Conservation (phyloP, 2,329 filamentous ascomycete genomes). For the Colletotrichum theobromicola region DNA sequence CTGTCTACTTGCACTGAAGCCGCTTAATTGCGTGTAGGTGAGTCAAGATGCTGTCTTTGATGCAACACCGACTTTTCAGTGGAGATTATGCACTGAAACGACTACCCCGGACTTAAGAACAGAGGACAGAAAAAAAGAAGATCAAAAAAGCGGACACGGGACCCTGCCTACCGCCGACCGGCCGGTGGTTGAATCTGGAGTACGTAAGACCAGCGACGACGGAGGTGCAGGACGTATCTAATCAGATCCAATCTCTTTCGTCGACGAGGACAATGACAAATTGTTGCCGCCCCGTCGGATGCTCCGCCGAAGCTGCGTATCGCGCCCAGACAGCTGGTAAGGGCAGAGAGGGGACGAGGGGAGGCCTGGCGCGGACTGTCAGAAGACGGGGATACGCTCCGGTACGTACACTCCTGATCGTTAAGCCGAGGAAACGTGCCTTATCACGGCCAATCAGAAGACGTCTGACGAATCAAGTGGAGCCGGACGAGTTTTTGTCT, state of each 20-base stretch:
- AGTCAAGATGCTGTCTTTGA: background rate
- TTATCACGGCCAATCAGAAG: background rate
- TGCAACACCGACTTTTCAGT: background rate
- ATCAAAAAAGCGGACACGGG: background rate
- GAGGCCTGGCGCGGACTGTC: background rate
- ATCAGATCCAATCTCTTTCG: constrained; percentile 16
- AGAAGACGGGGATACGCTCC: background rate
- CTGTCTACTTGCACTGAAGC: background rate
- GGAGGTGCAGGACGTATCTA: constrained; percentile 4
- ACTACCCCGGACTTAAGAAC: background rate
- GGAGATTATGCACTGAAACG: background rate
- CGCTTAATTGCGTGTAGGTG: background rate
- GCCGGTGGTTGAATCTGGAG: background rate
- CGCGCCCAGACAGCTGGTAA: background rate
- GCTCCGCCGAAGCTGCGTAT: background rate
- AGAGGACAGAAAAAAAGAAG: background rate
- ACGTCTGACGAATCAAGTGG: background rate
- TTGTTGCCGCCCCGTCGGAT: background rate
- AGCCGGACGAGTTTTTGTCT: constrained; percentile 11
- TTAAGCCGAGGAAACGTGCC: background rate
- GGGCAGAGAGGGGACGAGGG: background rate
- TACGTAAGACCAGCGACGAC: background rate
- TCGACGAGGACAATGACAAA: constrained; percentile 1
- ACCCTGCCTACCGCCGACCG: background rate
- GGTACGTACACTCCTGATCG: background rate